Base-by-base conservation (phyloP, 1,139 yeast genomes). In the Diutina pseudorugosa region DNA sequence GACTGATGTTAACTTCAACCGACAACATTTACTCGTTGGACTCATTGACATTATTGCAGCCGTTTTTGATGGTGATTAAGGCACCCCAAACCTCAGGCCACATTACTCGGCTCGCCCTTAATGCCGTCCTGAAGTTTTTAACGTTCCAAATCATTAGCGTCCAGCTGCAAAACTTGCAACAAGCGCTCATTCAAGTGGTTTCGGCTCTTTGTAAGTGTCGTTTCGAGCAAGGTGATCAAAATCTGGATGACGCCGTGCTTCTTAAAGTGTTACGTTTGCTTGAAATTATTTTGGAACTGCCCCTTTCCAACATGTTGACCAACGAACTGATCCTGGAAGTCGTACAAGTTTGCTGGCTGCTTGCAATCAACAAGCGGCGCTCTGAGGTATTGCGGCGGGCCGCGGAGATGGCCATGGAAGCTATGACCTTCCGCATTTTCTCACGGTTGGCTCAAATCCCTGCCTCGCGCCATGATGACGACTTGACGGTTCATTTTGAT, bases 151-250 rank as follows among this genome's bases (percentile, higher is more conserved):
- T 88, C 44, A 60, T 80, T 67, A 53, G 75, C 53, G 52, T 67
- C 63, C 52, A 62, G 60, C 63, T 80, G 63, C 65, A 79, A 65
- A 69, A 76, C 69, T 56, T 78, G 43, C 75, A 72, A 51, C 71
- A 67, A 52, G 65, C 84, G 27, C 68, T 85, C 57, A 73, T 81
- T 14, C 85, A 83, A 60, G 73, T 84, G 53, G 77, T 85, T 19
- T 78, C 87, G 18, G 85, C 97, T 0, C 76, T 94, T 55, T 88
- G 98, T 0, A 96, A 90, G 62, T 93, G 98, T 66, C 80, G 96
- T 42, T 94, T 93, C 64, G 98, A 93, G 69, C 96, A 96, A 1
- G 87, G 95, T 0, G 97, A 91, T 63, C 96, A 90, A 64, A 80
- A 85, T 47, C 85, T 91, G 45, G 98, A 94, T 67, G 98, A 94